Evolutionary conservation across 352 stramenopile genomes (phyloP).

Genomic region (Phytophthora constricta): DNA sequence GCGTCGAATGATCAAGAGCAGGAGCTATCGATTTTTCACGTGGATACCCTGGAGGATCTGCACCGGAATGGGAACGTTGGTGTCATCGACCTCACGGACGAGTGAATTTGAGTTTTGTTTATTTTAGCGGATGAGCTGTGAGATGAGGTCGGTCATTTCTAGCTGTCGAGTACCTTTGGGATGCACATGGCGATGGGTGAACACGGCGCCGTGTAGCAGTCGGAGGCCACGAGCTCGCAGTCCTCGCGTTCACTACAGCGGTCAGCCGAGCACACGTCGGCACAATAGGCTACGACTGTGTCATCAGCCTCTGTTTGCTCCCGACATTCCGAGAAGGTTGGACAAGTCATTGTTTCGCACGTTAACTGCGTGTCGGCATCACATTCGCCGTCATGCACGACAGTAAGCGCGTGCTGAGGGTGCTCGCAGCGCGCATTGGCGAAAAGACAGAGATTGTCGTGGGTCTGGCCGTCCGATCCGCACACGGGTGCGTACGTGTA

Average conservation of each 20-base stretch:
- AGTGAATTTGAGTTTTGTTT: slow-evolving; percentile 13
- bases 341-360: slow-evolving; percentile 57
- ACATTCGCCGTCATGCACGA: slow-evolving; percentile 57
- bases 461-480: slow-evolving; percentile 47
- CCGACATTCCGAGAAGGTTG: slow-evolving; percentile 47
- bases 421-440: slow-evolving; percentile 39
- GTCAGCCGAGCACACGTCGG: slow-evolving; percentile 56
- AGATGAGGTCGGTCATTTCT: background rate
- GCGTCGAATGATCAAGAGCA: background rate
- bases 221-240: slow-evolving; percentile 50
- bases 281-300: slow-evolving; percentile 50
- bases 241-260: slow-evolving; percentile 52
- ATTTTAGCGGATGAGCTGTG: background rate
- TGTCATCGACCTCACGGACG: slow-evolving; percentile 36
- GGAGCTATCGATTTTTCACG: background rate
- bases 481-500: slow-evolving; percentile 44
- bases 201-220: slow-evolving; percentile 66
- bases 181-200: slow-evolving; percentile 65
- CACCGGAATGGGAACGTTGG: slow-evolving; percentile 3
- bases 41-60: background rate
- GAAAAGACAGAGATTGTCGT: slow-evolving; percentile 52
- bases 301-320: slow-evolving; percentile 36
- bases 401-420: slow-evolving; percentile 29
- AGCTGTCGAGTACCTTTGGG: slow-evolving; percentile 31
- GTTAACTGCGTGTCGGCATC: slow-evolving; percentile 47